Evolutionary conservation across 2,329 filamentous ascomycete species (phyloP).

Genomic region (Penicillium occitanis): DNA sequence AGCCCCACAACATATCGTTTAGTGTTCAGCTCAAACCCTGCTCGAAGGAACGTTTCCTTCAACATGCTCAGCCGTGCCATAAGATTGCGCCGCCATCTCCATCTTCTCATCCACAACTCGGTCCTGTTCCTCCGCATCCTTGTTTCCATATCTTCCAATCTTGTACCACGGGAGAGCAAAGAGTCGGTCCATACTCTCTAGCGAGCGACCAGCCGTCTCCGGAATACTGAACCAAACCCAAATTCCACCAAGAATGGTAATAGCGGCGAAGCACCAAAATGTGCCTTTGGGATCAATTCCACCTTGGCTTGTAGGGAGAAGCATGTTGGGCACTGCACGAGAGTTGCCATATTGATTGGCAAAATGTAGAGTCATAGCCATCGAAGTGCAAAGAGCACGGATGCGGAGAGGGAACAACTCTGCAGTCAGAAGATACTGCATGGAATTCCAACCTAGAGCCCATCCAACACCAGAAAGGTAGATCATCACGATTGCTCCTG

Average conservation of each 20-base stretch:
- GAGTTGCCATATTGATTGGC: slow-evolving; percentile 76
- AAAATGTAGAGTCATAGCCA: slow-evolving; percentile 77
- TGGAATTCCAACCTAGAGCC: slow-evolving; percentile 68
- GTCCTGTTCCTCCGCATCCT: slow-evolving; percentile 6
- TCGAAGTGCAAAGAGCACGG: slow-evolving; percentile 66
- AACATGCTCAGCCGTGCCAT: background rate
- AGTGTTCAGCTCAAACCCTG: background rate
- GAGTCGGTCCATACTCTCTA: slow-evolving; percentile 65
- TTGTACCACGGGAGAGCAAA: slow-evolving; percentile 73
- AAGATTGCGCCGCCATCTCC: background rate
- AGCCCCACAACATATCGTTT: background rate
- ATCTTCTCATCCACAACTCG: background rate
- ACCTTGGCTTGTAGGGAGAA: slow-evolving; percentile 52
- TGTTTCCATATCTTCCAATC: slow-evolving; percentile 57
- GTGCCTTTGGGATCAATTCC: slow-evolving; percentile 62
- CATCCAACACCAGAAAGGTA: slow-evolving; percentile 63
- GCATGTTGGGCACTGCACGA: slow-evolving; percentile 73
- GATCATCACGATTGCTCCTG: slow-evolving; percentile 70
- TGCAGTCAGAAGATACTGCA: slow-evolving; percentile 76
- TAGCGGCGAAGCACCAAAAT: slow-evolving; percentile 71
- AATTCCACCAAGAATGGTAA: slow-evolving; percentile 43
- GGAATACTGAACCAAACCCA: slow-evolving; percentile 2
- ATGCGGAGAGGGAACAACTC: slow-evolving; percentile 76
- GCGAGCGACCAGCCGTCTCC: slow-evolving; percentile 47
- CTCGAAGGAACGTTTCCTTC: background rate